Conservation (phyloP, 2,329 filamentous ascomycete genomes). For the Didymella arachidicola region DNA sequence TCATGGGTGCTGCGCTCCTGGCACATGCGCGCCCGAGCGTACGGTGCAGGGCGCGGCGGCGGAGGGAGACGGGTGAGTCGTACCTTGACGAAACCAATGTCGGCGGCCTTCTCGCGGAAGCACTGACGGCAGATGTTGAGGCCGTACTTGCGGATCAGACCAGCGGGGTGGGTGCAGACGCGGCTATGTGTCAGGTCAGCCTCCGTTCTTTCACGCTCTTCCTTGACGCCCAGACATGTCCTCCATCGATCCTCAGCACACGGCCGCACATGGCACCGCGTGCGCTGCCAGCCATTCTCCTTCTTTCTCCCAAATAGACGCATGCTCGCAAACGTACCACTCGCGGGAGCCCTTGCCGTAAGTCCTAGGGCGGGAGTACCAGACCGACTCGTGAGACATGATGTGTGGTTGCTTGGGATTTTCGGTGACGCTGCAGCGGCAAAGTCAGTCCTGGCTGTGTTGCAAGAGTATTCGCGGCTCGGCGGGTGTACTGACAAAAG, state of each 20-base stretch:
- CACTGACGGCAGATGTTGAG: slow-evolving; percentile 81
- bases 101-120: slow-evolving; percentile 72
- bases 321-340: slow-evolving; percentile 72
- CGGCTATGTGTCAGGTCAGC: slow-evolving; percentile 63
- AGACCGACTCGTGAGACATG: slow-evolving; percentile 95
- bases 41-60: background rate
- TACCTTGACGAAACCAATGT: slow-evolving; percentile 76
- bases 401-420: slow-evolving; percentile 57
- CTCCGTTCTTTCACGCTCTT: slow-evolving; percentile 20
- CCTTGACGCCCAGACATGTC: slow-evolving; percentile 3
- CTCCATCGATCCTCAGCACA: slow-evolving; percentile 14
- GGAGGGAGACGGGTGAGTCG: slow-evolving; percentile 19
- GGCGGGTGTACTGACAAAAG: slow-evolving; percentile 31
- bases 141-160: slow-evolving; percentile 99
- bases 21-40: background rate
- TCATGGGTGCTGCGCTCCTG: background rate
- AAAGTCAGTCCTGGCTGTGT: slow-evolving; percentile 23
- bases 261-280: slow-evolving; percentile 5
- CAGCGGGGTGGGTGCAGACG: slow-evolving; percentile 92
- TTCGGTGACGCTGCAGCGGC: slow-evolving; percentile 34
- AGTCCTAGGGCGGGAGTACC: slow-evolving; percentile 96
- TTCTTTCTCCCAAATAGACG: slow-evolving; percentile 7
- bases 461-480: background rate
- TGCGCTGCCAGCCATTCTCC: slow-evolving; percentile 2
- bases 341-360: slow-evolving; percentile 96